Base-by-base conservation (phyloP, 1,139 yeast species). In the Hyphopichia buzzinii region DNA sequence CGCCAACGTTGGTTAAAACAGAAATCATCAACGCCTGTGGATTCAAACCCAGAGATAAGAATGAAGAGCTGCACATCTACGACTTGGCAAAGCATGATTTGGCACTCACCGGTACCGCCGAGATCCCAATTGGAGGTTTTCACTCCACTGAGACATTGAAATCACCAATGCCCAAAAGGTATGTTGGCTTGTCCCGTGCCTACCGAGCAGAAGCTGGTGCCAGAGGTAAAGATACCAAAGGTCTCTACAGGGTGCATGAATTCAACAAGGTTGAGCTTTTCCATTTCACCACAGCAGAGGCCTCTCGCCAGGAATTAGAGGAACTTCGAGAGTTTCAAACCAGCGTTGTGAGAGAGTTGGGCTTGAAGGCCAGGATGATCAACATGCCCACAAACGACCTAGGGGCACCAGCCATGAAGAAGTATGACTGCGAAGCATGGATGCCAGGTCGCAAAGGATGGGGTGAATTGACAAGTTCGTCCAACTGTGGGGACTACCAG, bases 131-230 rank as follows among this genome's bases (percentile, higher is more conserved):
- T 25, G 98, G 97, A 0, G 97, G 90, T 0, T 64, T 84, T 43
- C 68, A 57, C 44, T 59, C 69, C 1, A 60, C 66, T 3, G 43
- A 55, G 13, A 41, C 40, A 4, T 53, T 64, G 26, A 35, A 47
- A 4, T 38, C 43, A 3, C 60, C 61, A 0, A 50, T 72, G 10
- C 89, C 95, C 0, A 47, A 65, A 12, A 79, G 76, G 49, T 73
- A 77, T 33, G 95, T 82, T 8, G 99, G 97, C 0, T 73, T 88
- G 1, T 84, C 95, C 33, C 71, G 97, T 47, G 80, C 96, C 42
- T 94, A 81, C 54, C 72, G 99, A 44, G 96, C 97, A 0, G 99
- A 94, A 57, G 98, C 98, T 0, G 98, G 98, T 2, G 94, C 98
- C 2, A 75, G 96, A 40, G 99, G 99, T 1, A 78, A 77, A 46